Base-by-base conservation (phyloP, 495 filamentous ascomycete species). In the Rusavskia elegans region DNA sequence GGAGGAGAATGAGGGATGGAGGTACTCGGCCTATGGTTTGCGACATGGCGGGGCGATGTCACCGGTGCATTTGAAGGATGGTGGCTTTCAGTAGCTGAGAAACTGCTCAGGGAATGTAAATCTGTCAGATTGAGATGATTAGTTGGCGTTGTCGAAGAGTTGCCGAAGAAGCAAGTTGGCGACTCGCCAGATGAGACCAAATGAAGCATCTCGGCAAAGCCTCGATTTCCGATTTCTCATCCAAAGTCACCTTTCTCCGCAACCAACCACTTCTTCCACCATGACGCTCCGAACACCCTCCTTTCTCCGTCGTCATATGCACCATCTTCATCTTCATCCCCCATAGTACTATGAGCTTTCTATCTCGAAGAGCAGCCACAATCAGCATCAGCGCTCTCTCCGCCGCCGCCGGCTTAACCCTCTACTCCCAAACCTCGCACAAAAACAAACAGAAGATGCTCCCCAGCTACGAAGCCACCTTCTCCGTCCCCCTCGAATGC, bases 401-500 rank as follows among this genome's bases (percentile, higher is more conserved):
- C 46, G 53, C 55, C 51, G 50, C 37, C 25, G 50, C 54, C 48
- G 56, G 48, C 41, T 51, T 39, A 49, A 50, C 51, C 45, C 50
- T 56, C 41, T 29, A 39, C 39, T 20, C 38, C 41, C 44, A 30
- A 9, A 39, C 41, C 8, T 14, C 21, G 13, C 17, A 29, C 29
- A 48, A 9, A 29, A 30, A 13, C 8, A 53, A 42, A 35, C 41
- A 29, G 41, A 55, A 48, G 17, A 52, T 44, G 29, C 40, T 57
- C 14, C 59, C 59, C n/a, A 32, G 54, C 21, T 61, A 59, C 53
- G 41, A 59, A 57, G 57, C 59, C 36, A 83, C 89, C 54, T 96
- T 98, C 62, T 86, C 90, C 54, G 92, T 97, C 64, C 89, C 87
- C 23, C 83, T 98, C 76, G 84, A 78, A 66, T 97, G 92, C 67